Percentiles rank a stretch among this genome's conserved stretches.
These are phyloP conservation scores for Solanum pennellii DNA, from an alignment of 257 asterid species.

Conservation along the genomic window DNA sequence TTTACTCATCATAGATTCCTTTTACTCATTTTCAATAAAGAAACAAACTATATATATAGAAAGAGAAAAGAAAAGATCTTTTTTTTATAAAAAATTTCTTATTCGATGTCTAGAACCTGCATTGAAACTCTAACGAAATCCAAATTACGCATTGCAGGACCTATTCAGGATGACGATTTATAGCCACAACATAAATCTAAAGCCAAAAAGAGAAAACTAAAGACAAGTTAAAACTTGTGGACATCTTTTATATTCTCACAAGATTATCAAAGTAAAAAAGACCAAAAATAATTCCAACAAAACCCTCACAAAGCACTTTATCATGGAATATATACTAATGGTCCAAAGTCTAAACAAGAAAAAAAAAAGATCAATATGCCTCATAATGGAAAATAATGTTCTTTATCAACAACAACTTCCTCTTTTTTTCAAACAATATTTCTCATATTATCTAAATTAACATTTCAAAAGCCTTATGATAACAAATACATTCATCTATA, in stretches of 20 bases:
- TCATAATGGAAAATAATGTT: not conserved
- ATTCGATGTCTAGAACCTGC: fast-evolving
- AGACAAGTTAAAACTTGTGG: not conserved
- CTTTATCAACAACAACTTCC: not conserved
- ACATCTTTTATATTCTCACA: not conserved
- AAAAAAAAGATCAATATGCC: not conserved
- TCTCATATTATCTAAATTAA: not conserved
- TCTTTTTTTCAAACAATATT: not conserved
- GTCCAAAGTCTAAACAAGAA: not conserved
- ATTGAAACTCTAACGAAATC: fast-evolving
- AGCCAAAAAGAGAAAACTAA: not conserved
- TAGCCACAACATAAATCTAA: not conserved
- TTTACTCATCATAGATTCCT: too few species aligned
- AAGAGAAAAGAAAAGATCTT: too few species aligned
- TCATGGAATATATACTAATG: not conserved
- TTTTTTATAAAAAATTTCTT: too few species aligned
- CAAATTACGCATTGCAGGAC: fast-evolving
- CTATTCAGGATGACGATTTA: fast-evolving
- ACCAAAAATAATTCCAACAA: not conserved
- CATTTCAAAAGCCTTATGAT: not conserved
- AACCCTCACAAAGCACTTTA: too few species aligned
- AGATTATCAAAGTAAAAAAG: not conserved
- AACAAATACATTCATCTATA: not conserved
- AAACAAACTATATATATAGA: too few species aligned
- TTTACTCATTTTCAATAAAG: too few species aligned